These are phyloP conservation scores for Phlebopus sp. DNA, from an alignment of 1,284 basidiomycete species.

Conservation along the genomic window DNA sequence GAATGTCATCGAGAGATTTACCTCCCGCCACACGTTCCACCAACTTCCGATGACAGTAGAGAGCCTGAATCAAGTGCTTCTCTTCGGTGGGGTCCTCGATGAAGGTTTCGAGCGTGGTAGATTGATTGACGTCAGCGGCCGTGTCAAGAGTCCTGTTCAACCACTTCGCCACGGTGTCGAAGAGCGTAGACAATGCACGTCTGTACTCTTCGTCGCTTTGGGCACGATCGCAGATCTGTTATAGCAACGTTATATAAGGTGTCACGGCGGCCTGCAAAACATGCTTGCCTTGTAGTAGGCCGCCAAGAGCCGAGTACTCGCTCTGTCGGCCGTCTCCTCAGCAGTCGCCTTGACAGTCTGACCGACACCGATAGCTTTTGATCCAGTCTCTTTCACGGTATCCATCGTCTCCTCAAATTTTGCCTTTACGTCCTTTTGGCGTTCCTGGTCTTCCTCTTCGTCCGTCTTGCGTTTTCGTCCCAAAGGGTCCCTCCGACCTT, in stretches of 20 bases:
- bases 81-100: conserved; percentile 57
- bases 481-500: conserved; percentile 53
- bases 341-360: conserved; percentile 41
- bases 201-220: conserved; percentile 58
- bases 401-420: conserved; percentile 67
- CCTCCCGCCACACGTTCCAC: conserved; percentile 49
- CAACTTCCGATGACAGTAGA: conserved; percentile 43
- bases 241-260: not conserved
- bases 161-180: conserved; percentile 55
- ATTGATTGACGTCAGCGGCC: conserved; percentile 37
- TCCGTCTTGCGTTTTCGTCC: conserved; percentile 50
- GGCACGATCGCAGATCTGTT: conserved; percentile 59
- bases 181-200: conserved; percentile 51
- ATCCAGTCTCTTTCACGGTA: conserved; percentile 53
- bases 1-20: conserved; percentile 44
- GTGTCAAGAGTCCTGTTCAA: conserved; percentile 50
- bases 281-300: conserved; percentile 49
- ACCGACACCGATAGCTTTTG: conserved; percentile 49
- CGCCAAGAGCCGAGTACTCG: conserved; percentile 41
- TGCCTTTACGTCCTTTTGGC: conserved; percentile 39
- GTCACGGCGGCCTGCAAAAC: accelerated
- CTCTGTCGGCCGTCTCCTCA: conserved; percentile 43
- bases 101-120: conserved; percentile 48
- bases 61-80: conserved; percentile 51
- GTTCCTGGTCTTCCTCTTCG: conserved; percentile 38